Percentiles rank a stretch among this genome's conserved stretches.
These are phyloP conservation scores for Fusarium sp. DNA, from an alignment of 2,329 filamentous ascomycete genomes.

Conservation along the genomic window DNA sequence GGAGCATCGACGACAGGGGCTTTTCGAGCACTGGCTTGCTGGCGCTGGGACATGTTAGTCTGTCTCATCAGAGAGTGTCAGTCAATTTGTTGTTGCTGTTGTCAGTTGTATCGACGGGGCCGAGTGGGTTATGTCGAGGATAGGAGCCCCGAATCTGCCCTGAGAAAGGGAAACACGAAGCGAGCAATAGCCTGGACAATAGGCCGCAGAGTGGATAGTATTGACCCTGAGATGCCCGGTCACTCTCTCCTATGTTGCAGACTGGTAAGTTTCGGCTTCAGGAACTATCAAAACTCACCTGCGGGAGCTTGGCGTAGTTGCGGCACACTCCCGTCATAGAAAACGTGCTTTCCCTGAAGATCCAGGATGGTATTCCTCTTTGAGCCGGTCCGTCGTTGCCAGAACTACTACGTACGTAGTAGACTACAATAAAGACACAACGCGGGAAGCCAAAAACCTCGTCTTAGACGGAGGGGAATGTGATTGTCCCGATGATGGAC, in stretches of 20 bases:
- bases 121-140: neutral
- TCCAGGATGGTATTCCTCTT: slow-evolving; percentile 24
- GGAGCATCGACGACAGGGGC: slow-evolving; percentile 34
- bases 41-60: slow-evolving; percentile 37
- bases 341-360: slow-evolving; percentile 33
- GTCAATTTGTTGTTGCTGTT: slow-evolving; percentile 13
- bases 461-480: slow-evolving; percentile 39
- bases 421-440: slow-evolving; percentile 5
- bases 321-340: slow-evolving; percentile 24
- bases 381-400: slow-evolving; percentile 21
- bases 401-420: slow-evolving; percentile 21
- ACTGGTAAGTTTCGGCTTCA: slow-evolving; percentile 25
- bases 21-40: slow-evolving; percentile 18
- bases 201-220: neutral
- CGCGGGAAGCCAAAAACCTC: slow-evolving; percentile 12
- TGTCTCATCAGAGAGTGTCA: slow-evolving; percentile 15
- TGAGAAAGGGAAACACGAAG: slow-evolving; percentile 5
- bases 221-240: neutral
- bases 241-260: slow-evolving; percentile 15
- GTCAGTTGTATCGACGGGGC: neutral
- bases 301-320: slow-evolving; percentile 10
- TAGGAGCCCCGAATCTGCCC: slow-evolving; percentile 1
- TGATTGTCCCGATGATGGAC: slow-evolving; percentile 39
- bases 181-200: neutral
- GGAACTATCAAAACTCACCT: slow-evolving; percentile 26